Evolutionary conservation across 169 alveolate genomes (phyloP).

Genomic region (Eimeria tenella): DNA sequence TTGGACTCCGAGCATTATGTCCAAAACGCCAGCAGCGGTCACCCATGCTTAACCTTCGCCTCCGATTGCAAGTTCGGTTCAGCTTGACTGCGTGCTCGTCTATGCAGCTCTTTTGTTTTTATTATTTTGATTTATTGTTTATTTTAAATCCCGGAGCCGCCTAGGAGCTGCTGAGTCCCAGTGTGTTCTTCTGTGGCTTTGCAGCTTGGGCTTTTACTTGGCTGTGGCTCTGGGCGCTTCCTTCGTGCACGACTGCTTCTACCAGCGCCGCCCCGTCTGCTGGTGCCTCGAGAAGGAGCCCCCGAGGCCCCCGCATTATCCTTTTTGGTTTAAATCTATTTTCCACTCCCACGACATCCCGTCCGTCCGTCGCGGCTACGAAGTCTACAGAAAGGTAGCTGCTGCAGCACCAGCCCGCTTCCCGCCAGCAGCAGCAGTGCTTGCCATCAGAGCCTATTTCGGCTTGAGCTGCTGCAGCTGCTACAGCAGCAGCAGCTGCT

Average conservation of each 20-base stretch:
- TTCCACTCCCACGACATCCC: slow-evolving; percentile 92
- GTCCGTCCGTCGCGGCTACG: slow-evolving; percentile 91
- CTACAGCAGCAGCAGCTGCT: not conserved
- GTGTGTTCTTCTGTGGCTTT: not conserved
- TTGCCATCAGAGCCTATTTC: not conserved
- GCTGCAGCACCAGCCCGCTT: not conserved
- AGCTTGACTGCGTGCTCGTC: not conserved
- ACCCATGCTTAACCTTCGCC: not conserved
- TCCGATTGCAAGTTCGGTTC: not conserved
- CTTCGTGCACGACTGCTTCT: slow-evolving; percentile 85
- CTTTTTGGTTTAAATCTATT: slow-evolving; percentile 92
- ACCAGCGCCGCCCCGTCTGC: slow-evolving; percentile 91
- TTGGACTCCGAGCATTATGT: not conserved
- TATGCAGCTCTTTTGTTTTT: not conserved
- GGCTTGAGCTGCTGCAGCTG: not conserved
- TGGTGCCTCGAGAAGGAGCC: slow-evolving; percentile 92
- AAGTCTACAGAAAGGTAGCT: slow-evolving; percentile 89
- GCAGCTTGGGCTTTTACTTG: slow-evolving; percentile 87
- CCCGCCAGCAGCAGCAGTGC: not conserved
- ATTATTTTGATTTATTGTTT: not conserved
- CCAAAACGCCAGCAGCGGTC: no score
- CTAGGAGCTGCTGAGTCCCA: not conserved
- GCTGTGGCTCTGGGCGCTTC: slow-evolving; percentile 90
- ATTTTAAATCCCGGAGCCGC: no score
- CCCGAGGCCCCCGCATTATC: slow-evolving; percentile 90